Evolutionary conservation across 441 rosid genomes (phyloP).

Genomic region (Jatropha multifida): DNA sequence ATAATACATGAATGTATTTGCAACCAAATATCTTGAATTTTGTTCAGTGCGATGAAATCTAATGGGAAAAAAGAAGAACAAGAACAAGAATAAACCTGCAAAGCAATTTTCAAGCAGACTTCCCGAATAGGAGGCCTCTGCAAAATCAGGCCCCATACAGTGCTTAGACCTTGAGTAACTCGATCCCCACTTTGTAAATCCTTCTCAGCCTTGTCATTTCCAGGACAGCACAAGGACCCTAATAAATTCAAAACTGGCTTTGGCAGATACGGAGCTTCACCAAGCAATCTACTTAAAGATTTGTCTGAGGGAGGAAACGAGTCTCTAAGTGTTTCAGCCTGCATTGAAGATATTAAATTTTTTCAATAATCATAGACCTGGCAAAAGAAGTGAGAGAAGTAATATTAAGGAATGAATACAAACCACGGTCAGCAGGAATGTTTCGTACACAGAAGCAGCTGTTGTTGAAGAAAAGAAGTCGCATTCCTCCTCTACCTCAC

Average conservation of each 20-base stretch:
- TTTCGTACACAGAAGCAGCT: conserved; percentile 90
- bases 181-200: conserved; percentile 85
- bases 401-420: conserved; percentile 31
- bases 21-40: conserved; percentile 12
- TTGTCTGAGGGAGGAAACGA: conserved; percentile 97
- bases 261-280: conserved; percentile 96
- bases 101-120: conserved; percentile 84
- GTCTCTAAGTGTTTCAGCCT: conserved; percentile 95
- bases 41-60: neutral
- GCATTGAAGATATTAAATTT: conserved; percentile 32
- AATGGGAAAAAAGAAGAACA: conserved; percentile 15
- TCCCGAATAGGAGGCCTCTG: conserved; percentile 84
- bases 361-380: conserved; percentile 24
- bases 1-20: neutral
- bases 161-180: conserved; percentile 98
- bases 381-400: conserved; percentile 15
- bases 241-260: conserved; percentile 74
- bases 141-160: conserved; percentile 90
- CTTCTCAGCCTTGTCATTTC: conserved; percentile 58
- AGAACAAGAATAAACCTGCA: conserved; percentile 63
- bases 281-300: conserved; percentile 89
- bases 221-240: conserved; percentile 84
- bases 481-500: conserved; percentile 95
- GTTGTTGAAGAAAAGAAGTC: conserved; percentile 93
- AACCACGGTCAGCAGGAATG: conserved; percentile 80